Evolutionary conservation across 176 grass and related monocot genomes (phyloP), one percentile per base, ranked within the genome.

Genomic region (Hyparrhenia diplandra): DNA sequence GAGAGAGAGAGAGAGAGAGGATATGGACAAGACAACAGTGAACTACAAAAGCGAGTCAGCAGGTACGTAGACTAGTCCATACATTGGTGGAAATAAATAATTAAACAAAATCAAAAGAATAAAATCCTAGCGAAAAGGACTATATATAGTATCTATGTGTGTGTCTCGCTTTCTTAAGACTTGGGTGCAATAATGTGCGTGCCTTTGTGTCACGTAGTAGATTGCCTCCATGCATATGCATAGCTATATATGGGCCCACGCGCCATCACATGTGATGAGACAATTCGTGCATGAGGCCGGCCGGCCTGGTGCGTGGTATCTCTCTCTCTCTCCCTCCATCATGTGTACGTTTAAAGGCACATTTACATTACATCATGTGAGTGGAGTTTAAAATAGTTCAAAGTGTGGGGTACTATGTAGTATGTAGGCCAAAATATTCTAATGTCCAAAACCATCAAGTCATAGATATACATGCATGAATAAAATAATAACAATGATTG

Each of bases 141-240:
- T n/a, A n/a, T 67, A 75, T 11, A 58, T 24, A 27, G 28, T 18
- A 24, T 72, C 36, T 30, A 24, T 63, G 40, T 82, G 73, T 42
- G 40, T 42, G 40, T 78, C 58, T 78, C 66, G 47, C 73, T 89
- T 89, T 82, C 73, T 68, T 74, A 82, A 74, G 83, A 62, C 73
- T 71, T 47, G 32, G 76, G 49, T 57, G 78, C 73, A 72, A 85
- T 66, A 73, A 67, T 82, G 59, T 86, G 78, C 59, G 79, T 34
- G 67, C 67, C 83, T 82, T 90, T 85, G 83, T 90, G 83, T 89
- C 88, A 89, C 67, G 71, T 84, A 90, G 80, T 57, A 80, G 68
- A 67, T 73, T 79, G 81, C 69, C 84, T 74, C 54, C 80, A 77
- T 65, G 80, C 76, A 83, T 12, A 5, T 73, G 69, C 21, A 34